These are phyloP conservation scores for Skeletonema tropicum DNA, from an alignment of 108 stramenopile species.

Conservation along the genomic window DNA sequence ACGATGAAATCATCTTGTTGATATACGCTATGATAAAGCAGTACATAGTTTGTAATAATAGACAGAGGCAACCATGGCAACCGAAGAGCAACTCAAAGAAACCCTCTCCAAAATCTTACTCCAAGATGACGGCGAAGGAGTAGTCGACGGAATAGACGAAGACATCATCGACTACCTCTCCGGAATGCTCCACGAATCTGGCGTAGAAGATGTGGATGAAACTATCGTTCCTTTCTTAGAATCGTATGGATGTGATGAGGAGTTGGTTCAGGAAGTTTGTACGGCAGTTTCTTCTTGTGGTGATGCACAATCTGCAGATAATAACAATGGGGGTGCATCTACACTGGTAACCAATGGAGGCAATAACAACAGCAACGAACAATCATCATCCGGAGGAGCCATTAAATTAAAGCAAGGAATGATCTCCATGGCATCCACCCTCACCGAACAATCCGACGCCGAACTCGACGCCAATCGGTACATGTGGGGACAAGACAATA, in stretches of 20 bases:
- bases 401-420: constrained; percentile 72
- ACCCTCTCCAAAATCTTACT: constrained; percentile 37
- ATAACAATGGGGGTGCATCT: constrained; percentile 3
- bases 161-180: constrained; percentile 72
- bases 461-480: constrained; percentile 68
- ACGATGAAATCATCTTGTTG: no score
- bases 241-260: constrained; percentile 56
- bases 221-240: constrained; percentile 75
- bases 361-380: constrained; percentile 17
- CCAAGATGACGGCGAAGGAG: constrained; percentile 26
- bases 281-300: constrained; percentile 25
- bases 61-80: neutral
- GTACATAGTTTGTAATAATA: no score
- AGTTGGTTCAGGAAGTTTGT: constrained; percentile 45
- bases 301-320: neutral
- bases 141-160: constrained; percentile 42
- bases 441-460: constrained; percentile 52
- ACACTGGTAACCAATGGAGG: neutral
- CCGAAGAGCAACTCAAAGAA: constrained; percentile 29
- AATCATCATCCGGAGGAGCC: constrained; percentile 8
- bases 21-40: no score
- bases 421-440: constrained; percentile 67
- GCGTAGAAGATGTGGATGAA: constrained; percentile 53
- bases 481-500: constrained; percentile 73
- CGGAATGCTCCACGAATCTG: constrained; percentile 58